Base-by-base conservation (phyloP, 352 stramenopile genomes). In the Lagenidium sp. region DNA sequence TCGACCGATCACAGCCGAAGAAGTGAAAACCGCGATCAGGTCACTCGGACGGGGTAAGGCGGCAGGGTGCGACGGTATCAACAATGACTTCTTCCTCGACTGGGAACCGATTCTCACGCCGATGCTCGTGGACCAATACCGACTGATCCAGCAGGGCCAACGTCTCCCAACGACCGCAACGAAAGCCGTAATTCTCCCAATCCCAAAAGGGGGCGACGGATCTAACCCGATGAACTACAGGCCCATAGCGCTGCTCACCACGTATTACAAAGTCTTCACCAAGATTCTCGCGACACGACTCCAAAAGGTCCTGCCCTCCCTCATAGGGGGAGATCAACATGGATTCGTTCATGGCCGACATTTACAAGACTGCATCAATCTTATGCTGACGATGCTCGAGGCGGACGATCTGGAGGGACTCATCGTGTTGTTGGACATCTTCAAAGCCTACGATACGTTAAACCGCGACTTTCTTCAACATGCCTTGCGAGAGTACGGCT, bases 241-340 rank as follows among this genome's bases (percentile, higher is more conserved):
- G 0, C 51, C 57, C 4, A 65, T 57, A 19, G 47, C 48, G 12
- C 18, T 65, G 0, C 29, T 65, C 6, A 25, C 38, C 7, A 45
- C 51, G 0, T 21, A 26, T 15, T 61, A 61, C 47, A 65, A 65
- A 36, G 40, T 65, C 28, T 41, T 55, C 19, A 45, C 57, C 10
- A 39, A 26, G 30, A 35, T 65, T 0, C 24, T 65, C 0, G 51
- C 47, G 0, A 10, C 11, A 2, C 25, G 51, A 0, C 11, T 58
- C 0, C 57, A 65, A 36, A 2, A 3, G 0, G 23, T 36, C 19
- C 24, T 55, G 4, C 5, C 10, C 4, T 23, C 4, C 1, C 8
- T 60, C 1, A 58, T 65, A 34, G 37, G 41, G n/a, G 16, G 13
- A 0, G 43, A 58, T 23, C 53, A 68, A 13, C 47, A 61, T 12